phyloP scores from a whole-genome alignment of 2,329 filamentous ascomycete genomes.

The Fusarium fracticaudum region DNA sequence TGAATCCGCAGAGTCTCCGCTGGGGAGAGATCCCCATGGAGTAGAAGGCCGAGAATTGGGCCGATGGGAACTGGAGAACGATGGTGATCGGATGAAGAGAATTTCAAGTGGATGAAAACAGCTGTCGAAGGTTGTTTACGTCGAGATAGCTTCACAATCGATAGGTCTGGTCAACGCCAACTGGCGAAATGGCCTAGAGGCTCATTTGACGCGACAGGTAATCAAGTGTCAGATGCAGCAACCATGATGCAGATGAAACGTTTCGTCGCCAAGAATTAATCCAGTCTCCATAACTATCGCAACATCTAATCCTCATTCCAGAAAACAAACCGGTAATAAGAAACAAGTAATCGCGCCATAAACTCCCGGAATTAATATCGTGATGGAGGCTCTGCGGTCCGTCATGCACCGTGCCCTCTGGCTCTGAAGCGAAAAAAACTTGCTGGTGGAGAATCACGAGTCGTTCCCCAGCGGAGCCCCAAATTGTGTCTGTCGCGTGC shows the following conservation, averaged over 20 bases:
- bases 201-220: not conserved
- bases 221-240: too few relatives aligned
- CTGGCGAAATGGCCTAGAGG: not conserved
- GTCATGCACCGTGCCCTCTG: not conserved
- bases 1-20: constrained; percentile 1
- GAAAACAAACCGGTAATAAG: not conserved
- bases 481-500: not conserved
- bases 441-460: not conserved
- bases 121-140: fast-evolving
- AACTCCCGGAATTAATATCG: not conserved
- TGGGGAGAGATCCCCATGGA: constrained; percentile 10
- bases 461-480: not conserved
- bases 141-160: fast-evolving
- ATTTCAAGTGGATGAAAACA: fast-evolving
- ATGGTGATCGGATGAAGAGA: not conserved
- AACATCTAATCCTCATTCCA: not conserved
- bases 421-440: not conserved
- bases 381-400: constrained; percentile 21
- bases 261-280: not conserved
- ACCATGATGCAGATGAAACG: not conserved
- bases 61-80: not conserved
- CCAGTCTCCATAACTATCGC: not conserved
- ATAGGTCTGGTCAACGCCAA: fast-evolving
- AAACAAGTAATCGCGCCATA: not conserved
- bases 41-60: constrained; percentile 13